A percentile compares a stretch with the other conserved stretches of the same genome.
These are phyloP conservation scores for Oidiodendron maius DNA, from an alignment of 495 filamentous ascomycete genomes.

Conservation along the genomic window DNA sequence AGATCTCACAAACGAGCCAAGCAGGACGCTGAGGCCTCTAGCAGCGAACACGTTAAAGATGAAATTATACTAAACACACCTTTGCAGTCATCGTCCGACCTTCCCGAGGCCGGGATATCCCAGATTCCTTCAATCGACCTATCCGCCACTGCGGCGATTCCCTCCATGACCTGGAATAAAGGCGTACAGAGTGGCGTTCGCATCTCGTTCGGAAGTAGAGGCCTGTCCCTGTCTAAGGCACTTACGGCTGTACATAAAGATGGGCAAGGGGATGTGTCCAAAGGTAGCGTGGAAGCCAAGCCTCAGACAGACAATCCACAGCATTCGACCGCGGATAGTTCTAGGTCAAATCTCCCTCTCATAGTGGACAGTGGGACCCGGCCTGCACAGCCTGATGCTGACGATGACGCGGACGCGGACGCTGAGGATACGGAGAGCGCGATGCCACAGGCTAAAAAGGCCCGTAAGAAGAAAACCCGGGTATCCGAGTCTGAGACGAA, in stretches of 20 bases:
- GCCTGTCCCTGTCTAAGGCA: not conserved
- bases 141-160: not conserved
- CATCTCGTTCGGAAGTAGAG: conserved; percentile 15
- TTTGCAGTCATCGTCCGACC: not conserved
- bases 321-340: too few species aligned
- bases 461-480: not conserved
- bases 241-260: not conserved
- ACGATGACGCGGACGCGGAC: too few species aligned
- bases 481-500: not conserved
- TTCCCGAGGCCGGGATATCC: not conserved
- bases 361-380: not conserved
- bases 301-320: too few species aligned
- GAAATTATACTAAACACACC: not conserved
- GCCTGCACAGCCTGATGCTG: too few species aligned
- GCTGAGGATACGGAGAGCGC: not conserved
- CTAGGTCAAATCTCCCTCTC: too few species aligned
- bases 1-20: conserved; percentile 1
- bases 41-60: not conserved
- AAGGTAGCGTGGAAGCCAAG: too few species aligned
- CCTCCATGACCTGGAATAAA: conserved; percentile 13
- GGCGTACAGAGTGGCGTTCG: conserved; percentile 15
- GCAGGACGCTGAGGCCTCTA: not conserved
- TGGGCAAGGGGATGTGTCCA: too few species aligned
- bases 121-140: not conserved
- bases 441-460: not conserved